Evolutionary conservation across 2,329 filamentous ascomycete species (phyloP), one percentile per base, ranked within the genome.

Genomic region (Penicillium sp.): DNA sequence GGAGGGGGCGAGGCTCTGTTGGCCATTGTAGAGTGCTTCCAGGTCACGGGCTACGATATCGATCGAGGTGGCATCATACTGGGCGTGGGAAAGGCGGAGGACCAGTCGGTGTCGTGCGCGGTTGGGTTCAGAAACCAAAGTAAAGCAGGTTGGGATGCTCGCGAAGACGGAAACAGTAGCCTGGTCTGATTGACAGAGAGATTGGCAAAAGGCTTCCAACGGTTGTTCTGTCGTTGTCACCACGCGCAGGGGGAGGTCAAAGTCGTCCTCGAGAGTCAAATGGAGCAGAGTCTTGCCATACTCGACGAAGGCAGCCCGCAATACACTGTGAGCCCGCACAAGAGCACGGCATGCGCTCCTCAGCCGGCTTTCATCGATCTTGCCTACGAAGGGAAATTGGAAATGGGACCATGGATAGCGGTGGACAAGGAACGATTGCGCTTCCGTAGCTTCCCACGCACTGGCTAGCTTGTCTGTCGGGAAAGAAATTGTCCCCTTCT

Each of bases 61-160:
- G 11, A 48, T 10, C 9, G 31, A 46, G 7, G 34, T 8, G n/a
- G 42, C 47, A 34, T 50, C 53, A 31, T 55, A 55, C 32, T 55
- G 53, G 5, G 53, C 48, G 29, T 55, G 53, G 10, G 47, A 50
- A 11, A 55, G 5, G n/a, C 53, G 42, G 24, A 55, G 13, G 14
- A 55, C 40, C 5, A 55, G 16, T 7, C 6, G n/a, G n/a, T 42
- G 39, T 11, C 3, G 39, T 42, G 7, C 7, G 14, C 16, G 39
- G 18, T 18, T 7, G 16, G 39, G 16, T 3, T 18, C 5, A 3
- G 39, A 42, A 18, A 42, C 39, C 6, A 42, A 18, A 7, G 18
- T 24, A 22, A 42, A 42, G 8, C 39, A 18, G 9, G 16, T 16
- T 5, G 39, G n/a, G 11, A 34, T 10, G 4, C 32, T 13, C 8